phyloP scores from a whole-genome alignment of 169 alveolate genomes.

The Plasmodium falciparum region DNA sequence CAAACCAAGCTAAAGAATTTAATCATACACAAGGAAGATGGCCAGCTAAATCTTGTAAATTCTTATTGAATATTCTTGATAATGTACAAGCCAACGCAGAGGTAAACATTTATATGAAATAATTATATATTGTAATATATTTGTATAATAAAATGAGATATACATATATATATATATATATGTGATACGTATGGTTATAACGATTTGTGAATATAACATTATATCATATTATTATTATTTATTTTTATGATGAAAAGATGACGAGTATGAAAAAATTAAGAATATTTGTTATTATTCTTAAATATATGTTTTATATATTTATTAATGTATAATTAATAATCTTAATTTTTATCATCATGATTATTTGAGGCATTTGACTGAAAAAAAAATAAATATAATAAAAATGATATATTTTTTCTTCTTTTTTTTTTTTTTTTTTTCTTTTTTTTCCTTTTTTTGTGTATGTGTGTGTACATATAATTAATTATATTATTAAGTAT shows the following conservation, averaged over 20 bases:
- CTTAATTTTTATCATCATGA: slow-evolving; percentile 79
- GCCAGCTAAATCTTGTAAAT: slow-evolving; percentile 97
- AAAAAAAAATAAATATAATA: slow-evolving; percentile 47
- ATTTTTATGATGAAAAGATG: slow-evolving; percentile 76
- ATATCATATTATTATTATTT: slow-evolving; percentile 24
- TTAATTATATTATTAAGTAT: background rate
- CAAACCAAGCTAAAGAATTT: slow-evolving; percentile 97
- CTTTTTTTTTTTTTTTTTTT: background rate
- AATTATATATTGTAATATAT: slow-evolving; percentile 8
- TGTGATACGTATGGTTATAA: background rate
- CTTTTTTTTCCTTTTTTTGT: background rate
- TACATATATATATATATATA: slow-evolving; percentile 22
- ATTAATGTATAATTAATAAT: slow-evolving; percentile 66
- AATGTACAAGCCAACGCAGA: slow-evolving; percentile 97
- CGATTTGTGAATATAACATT: background rate
- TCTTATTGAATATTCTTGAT: slow-evolving; percentile 92
- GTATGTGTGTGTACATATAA: background rate
- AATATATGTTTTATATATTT: slow-evolving; percentile 82
- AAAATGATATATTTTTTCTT: slow-evolving; percentile 8
- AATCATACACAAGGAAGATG: slow-evolving; percentile 97
- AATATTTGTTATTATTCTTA: slow-evolving; percentile 44
- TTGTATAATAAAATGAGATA: slow-evolving; percentile 44
- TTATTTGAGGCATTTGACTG: slow-evolving; percentile 89
- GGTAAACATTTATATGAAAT: slow-evolving; percentile 77
- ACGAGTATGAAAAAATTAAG: slow-evolving; percentile 77